Evolutionary conservation across 306 rosid genomes (phyloP), one percentile per base, ranked within the genome.

Genomic region (Castanea mollissima): DNA sequence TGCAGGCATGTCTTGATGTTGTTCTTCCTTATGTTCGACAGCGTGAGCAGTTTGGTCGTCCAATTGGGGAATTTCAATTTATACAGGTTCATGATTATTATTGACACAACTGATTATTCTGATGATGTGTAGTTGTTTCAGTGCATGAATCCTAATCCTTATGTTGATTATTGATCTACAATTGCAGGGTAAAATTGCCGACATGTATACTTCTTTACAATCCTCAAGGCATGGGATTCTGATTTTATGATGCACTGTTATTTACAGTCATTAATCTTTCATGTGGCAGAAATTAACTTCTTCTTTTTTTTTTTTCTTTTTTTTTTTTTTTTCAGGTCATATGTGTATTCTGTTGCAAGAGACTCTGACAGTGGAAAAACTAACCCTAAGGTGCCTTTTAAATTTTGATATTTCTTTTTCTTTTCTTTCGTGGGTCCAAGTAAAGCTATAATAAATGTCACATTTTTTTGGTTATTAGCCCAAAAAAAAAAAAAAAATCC

Each of bases 1-100:
- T 95, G 99, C 99, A 95, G 88, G 95, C 99, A 56, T 86, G 97
- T 74, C 91, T 95, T 79, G 99, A 92, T 81, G 92, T 79, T 71
- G 94, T 76, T 71, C 91, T 94, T 79, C 99, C 99, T 76, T 92
- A 95, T 80, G 88, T 91, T 86, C 92, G 90, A 82, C 94, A 95
- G 85, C 78, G 99, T 86, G 99, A 91, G 87, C 99, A 92, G 81
- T 95, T 92, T 84, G 99, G 97, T 73, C 97, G 85, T 84, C 97
- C 97, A 19, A 95, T 95, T 65, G 99, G 99, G 69, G 97, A 95
- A 83, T 95, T 92, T 87, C 99, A 95, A 87, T 92, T 95, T 78
- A 91, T 95, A 59, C 99, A 92, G 97, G 99, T 94, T 75, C 64
- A 25, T 44, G 55, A 29, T 77, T 74, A 74, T 81, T 56, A 55